Base-by-base conservation (phyloP, 768 basidiomycete species). In the Mycena kentingensis region DNA sequence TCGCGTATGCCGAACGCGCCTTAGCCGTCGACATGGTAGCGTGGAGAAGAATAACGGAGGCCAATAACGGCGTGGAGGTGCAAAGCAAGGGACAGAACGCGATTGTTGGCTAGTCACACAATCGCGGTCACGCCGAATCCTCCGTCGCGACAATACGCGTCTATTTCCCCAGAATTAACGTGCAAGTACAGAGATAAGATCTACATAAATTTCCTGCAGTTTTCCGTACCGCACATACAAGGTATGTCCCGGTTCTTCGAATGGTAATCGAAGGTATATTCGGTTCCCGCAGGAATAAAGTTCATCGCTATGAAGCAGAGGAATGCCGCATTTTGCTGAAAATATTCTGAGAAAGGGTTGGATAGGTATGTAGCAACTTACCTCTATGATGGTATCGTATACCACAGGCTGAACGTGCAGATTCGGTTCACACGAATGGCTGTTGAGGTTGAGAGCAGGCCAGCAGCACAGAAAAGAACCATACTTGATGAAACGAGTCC, bases 1-100 rank as follows among this genome's bases (percentile, higher is more conserved):
- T 73, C 5, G 88, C 87, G 66, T 94, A 86, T 5, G 73, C 65
- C 24, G 74, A 78, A 22, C 87, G 78, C 38, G 73, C 73, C 61
- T 71, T 67, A 11, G 78, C 76, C 4, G 73, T 75, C 24, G 77
- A 79, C 78, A 79, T 80, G 36, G 18, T 37, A 19, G 36, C 36
- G 36, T 19, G 11, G 19, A 37, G 36, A 19, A 10, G 36, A 32
- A n/a, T n/a, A n/a, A n/a, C n/a, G n/a, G n/a, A n/a, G n/a, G n/a
- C n/a, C n/a, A n/a, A n/a, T n/a, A n/a, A n/a, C n/a, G n/a, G n/a
- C n/a, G n/a, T n/a, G n/a, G n/a, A n/a, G n/a, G n/a, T n/a, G n/a
- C n/a, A n/a, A n/a, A n/a, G n/a, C n/a, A n/a, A n/a, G n/a, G n/a
- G n/a, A n/a, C n/a, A n/a, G n/a, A n/a, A n/a, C n/a, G n/a, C n/a